These are phyloP conservation scores for Diaporthe citrichinensis DNA, from an alignment of 2,329 filamentous ascomycete genomes.

Conservation along the genomic window DNA sequence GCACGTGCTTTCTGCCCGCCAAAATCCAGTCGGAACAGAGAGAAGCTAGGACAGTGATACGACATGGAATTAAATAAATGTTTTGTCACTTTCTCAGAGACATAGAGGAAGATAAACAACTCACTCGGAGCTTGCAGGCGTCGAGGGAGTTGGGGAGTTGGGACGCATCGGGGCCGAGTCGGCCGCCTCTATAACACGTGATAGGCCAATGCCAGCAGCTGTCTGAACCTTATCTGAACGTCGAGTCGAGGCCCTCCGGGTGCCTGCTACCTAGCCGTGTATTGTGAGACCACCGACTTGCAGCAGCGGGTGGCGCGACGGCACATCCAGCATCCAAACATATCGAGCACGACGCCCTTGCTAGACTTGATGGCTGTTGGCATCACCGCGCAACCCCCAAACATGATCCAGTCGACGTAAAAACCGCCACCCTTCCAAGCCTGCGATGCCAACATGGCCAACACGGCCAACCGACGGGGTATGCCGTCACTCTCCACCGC, in stretches of 20 bases:
- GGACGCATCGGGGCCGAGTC: constrained; percentile 19
- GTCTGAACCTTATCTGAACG: constrained; percentile 39
- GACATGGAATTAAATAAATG: background rate
- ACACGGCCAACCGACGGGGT: constrained; percentile 37
- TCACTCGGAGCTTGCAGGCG: background rate
- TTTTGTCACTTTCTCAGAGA: background rate
- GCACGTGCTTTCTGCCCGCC: background rate
- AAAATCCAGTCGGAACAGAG: background rate
- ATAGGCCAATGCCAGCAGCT: constrained; percentile 26
- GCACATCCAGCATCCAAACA: constrained; percentile 3
- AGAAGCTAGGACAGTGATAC: background rate
- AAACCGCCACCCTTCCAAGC: constrained; percentile 4
- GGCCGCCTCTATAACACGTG: constrained; percentile 30
- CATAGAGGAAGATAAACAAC: background rate
- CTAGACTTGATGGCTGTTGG: constrained; percentile 20
- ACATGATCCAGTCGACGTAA: constrained; percentile 39
- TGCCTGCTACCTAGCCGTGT: background rate
- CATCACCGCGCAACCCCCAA: constrained; percentile 30
- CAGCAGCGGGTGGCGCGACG: constrained; percentile 13
- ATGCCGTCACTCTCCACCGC: constrained; percentile 22
- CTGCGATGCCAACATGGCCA: constrained; percentile 12
- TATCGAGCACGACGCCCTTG: constrained; percentile 15
- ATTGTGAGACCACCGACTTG: constrained; percentile 5
- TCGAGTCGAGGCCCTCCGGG: constrained; percentile 19
- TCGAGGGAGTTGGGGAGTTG: constrained; percentile 5